Evolutionary conservation across 108 stramenopile species (phyloP).

Genomic region (Skeletonema menzelii): DNA sequence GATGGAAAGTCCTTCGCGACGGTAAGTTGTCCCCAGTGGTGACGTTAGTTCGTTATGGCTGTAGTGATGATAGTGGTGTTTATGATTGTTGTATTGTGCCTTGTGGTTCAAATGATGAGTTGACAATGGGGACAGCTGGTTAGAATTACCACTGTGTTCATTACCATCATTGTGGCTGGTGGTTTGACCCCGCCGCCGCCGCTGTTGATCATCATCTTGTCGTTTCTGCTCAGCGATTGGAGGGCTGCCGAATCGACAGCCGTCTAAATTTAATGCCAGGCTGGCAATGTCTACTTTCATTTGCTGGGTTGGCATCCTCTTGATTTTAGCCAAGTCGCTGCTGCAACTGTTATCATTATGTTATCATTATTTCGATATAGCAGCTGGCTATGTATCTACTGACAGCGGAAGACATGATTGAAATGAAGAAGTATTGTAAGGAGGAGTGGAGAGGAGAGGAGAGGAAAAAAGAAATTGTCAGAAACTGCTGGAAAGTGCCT

Average conservation of each 20-base stretch:
- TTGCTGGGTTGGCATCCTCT: neutral
- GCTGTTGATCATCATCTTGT: neutral
- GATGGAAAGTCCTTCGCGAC: constrained; percentile 76
- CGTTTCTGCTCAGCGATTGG: neutral
- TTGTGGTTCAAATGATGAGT: constrained; percentile 12
- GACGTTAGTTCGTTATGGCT: constrained; percentile 14
- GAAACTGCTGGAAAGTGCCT: no score
- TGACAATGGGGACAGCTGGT: neutral
- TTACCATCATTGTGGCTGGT: neutral
- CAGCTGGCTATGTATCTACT: no score
- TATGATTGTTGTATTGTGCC: constrained; percentile 3
- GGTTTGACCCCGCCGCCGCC: neutral
- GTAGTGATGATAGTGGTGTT: neutral
- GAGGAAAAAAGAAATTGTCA: no score
- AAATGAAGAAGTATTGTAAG: no score
- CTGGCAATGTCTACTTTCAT: constrained; percentile 8
- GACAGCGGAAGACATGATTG: no score
- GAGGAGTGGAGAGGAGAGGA: no score
- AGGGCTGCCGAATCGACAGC: constrained; percentile 36
- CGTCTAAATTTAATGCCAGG: constrained; percentile 36
- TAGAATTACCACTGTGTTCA: neutral
- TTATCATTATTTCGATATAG: no score
- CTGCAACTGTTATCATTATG: no score
- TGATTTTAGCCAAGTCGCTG: neutral
- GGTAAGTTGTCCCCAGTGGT: constrained; percentile 55